Evolutionary conservation across 768 basidiomycete species (phyloP), one percentile per base, ranked within the genome.

Genomic region (Russula sp.): DNA sequence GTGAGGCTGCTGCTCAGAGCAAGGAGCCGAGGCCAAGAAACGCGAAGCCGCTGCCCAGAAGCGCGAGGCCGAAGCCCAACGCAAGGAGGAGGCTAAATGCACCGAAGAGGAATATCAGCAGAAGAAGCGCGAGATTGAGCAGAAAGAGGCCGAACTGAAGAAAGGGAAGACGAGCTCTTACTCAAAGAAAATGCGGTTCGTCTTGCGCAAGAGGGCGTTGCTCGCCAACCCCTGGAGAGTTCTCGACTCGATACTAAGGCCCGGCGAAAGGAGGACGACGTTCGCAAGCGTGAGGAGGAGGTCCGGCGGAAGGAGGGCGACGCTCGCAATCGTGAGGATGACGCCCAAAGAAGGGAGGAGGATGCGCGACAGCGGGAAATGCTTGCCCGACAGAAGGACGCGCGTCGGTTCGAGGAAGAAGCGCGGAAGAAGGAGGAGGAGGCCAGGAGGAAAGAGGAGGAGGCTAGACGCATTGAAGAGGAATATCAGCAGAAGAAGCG

Each of bases 241-340:
- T 30, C 36, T 38, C 20, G 26, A 28, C 36, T 48, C 42, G 48
- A n/a, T n/a, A n/a, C n/a, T n/a, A n/a, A n/a, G n/a, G n/a, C n/a
- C n/a, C n/a, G n/a, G n/a, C n/a, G 30, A 7, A 30, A 30, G 30
- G 30, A 30, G 30, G 30, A 30, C 30, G 30, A 30, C 30, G 3
- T 7, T 30, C 30, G 30, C 30, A 30, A 30, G 16, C 16, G 40
- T 7, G 85, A 88, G 66, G 80, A 83, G 9, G 30, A 30, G 5
- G 30, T 7, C 77, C 73, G 49, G 81, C 76, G 69, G 8, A 30
- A 1, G 30, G 30, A 30, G 30, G 30, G 8, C 4, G 30, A 30
- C 8, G 30, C n/a, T n/a, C 30, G n/a, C n/a, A n/a, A n/a, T n/a
- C n/a, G n/a, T n/a, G n/a, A n/a, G n/a, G n/a, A n/a, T n/a, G n/a